Percentiles rank a stretch among this genome's conserved stretches.
Evolutionary conservation across 352 stramenopile species (phyloP).

Genomic region (Phytophthora pseudosyringae): DNA sequence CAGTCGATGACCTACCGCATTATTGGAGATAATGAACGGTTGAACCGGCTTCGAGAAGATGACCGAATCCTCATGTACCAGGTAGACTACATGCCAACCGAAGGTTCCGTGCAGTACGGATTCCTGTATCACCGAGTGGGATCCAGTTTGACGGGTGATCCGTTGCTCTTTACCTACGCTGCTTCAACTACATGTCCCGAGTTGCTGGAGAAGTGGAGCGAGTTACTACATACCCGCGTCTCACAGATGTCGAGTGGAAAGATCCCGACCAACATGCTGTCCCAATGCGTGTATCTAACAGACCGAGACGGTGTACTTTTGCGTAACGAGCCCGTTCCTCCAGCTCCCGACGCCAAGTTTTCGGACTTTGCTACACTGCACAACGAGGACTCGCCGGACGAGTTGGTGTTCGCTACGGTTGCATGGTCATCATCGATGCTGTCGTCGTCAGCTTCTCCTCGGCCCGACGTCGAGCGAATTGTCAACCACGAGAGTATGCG

Average conservation of each 20-base stretch:
- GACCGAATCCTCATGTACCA: conserved; percentile 81
- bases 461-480: conserved; percentile 61
- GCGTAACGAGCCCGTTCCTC: conserved; percentile 57
- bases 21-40: conserved; percentile 65
- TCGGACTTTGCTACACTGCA: conserved; percentile 55
- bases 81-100: conserved; percentile 39
- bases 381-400: conserved; percentile 43
- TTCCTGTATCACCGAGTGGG: conserved; percentile 80
- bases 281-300: conserved; percentile 57
- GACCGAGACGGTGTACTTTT: conserved; percentile 64
- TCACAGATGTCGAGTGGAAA: conserved; percentile 40
- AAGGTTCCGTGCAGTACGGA: conserved; percentile 48
- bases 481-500: conserved; percentile 61
- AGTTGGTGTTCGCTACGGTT: conserved; percentile 61
- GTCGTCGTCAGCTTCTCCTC: conserved; percentile 41
- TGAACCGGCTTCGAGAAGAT: conserved; percentile 69
- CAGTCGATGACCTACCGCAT: conserved; percentile 81
- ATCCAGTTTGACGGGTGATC: conserved; percentile 58
- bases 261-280: conserved; percentile 51
- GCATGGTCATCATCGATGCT: conserved; percentile 60
- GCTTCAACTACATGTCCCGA: conserved; percentile 65
- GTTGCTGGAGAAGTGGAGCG: conserved; percentile 66
- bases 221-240: conserved; percentile 51
- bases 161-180: conserved; percentile 72
- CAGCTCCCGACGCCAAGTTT: conserved; percentile 49